phyloP scores from a whole-genome alignment of 768 basidiomycete species.

The Rhizopogon vinicolor region DNA sequence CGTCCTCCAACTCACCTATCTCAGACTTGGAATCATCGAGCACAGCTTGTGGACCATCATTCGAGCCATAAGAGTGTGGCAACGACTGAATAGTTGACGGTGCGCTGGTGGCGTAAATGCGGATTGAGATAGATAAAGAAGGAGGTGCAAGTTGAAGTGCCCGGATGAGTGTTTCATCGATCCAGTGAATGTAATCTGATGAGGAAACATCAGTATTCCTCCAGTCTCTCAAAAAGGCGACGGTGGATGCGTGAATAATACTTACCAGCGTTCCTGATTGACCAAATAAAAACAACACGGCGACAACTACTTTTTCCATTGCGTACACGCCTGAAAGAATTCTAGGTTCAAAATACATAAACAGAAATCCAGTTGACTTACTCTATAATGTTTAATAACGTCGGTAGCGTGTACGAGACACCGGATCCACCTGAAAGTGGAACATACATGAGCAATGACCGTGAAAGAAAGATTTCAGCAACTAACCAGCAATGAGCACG shows the following conservation, averaged over 20 bases:
- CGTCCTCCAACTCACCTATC: conserved; percentile 2
- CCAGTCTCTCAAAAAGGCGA: neutral
- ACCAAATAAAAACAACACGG: conserved; percentile 43
- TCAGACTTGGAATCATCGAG: conserved; percentile 19
- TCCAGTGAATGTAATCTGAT: conserved; percentile 24
- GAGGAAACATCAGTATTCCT: conserved; percentile 30
- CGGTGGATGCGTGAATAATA: neutral
- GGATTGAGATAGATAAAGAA: conserved; percentile 1
- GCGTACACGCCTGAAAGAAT: conserved; percentile 10
- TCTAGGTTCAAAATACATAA: neutral
- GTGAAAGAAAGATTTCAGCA: neutral
- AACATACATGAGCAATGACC: neutral
- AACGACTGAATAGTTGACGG: neutral
- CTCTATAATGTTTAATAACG: conserved; percentile 34
- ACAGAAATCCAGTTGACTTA: conserved; percentile 10
- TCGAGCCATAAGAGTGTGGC: neutral
- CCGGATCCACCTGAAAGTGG: conserved; percentile 18
- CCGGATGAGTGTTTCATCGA: conserved; percentile 18
- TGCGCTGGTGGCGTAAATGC: conserved; percentile 33
- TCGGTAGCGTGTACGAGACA: conserved; percentile 37
- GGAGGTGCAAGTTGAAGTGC: conserved; percentile 7
- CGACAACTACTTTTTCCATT: conserved; percentile 12
- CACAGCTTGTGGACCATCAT: conserved; percentile 13
- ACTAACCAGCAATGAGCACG: conserved; percentile 41
- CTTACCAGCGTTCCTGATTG: conserved; percentile 38